These are phyloP conservation scores for Diospyros kaki DNA, from an alignment of 148 eudicot genomes.

Conservation along the genomic window DNA sequence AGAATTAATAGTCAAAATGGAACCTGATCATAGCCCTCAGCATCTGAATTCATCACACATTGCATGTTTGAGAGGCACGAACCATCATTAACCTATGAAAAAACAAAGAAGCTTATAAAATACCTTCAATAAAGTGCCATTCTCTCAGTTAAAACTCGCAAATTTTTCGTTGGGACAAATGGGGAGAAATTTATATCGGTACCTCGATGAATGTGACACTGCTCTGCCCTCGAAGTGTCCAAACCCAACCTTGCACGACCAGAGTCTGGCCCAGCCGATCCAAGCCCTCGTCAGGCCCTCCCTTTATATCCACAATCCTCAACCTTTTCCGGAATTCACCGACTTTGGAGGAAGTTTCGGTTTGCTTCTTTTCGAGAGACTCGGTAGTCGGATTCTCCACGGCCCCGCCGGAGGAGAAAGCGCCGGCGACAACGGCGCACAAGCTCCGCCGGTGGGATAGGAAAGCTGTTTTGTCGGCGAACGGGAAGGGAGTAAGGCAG, in stretches of 20 bases:
- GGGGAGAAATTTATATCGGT: neutral
- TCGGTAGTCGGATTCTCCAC: slow-evolving; percentile 25
- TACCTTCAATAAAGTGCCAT: too few relatives aligned
- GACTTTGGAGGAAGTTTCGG: slow-evolving; percentile 28
- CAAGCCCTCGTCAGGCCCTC: slow-evolving; percentile 73
- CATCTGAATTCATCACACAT: slow-evolving; percentile 86
- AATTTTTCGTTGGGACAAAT: neutral
- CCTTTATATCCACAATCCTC: slow-evolving; percentile 69
- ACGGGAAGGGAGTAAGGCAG: neutral
- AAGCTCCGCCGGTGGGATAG: slow-evolving; percentile 28
- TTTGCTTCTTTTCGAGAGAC: slow-evolving; percentile 15
- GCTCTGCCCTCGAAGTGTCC: slow-evolving; percentile 81
- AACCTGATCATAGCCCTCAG: slow-evolving; percentile 98
- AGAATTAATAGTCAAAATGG: neutral
- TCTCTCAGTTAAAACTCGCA: neutral
- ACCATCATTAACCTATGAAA: slow-evolving; percentile 77
- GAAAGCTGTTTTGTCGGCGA: slow-evolving; percentile 2
- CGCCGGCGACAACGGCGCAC: slow-evolving; percentile 35
- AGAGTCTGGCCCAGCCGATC: slow-evolving; percentile 63
- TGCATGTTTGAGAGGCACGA: slow-evolving; percentile 98
- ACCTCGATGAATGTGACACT: slow-evolving; percentile 96
- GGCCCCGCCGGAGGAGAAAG: slow-evolving; percentile 36
- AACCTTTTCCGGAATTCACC: slow-evolving; percentile 56
- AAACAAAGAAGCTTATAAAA: too few relatives aligned
- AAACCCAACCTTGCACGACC: slow-evolving; percentile 82